A percentile compares a stretch with the other conserved stretches of the same genome.
These are phyloP conservation scores for Funneliformis caledonium DNA, from an alignment of 371 early-diverging fungal genomes.

Conservation along the genomic window DNA sequence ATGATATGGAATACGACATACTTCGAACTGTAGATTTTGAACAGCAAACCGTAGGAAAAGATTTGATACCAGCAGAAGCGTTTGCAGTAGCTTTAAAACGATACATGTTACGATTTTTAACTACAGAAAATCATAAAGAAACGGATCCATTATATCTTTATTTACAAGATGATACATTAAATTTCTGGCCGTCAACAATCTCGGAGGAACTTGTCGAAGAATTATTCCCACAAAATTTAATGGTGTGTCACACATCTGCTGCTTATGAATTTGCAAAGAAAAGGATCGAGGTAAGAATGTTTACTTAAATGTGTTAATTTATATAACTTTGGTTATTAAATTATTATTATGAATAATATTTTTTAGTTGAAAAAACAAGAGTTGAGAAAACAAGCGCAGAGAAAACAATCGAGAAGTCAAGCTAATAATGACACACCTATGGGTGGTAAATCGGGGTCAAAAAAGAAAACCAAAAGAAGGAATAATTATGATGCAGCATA, in stretches of 20 bases:
- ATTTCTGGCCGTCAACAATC: not conserved
- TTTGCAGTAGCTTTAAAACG: constrained; percentile 14
- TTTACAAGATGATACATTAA: not conserved
- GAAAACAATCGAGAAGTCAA: too few species aligned
- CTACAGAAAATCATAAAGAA: not conserved
- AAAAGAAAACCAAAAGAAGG: too few species aligned
- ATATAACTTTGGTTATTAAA: too few species aligned
- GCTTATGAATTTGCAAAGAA: not conserved
- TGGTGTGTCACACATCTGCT: not conserved
- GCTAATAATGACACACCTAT: too few species aligned
- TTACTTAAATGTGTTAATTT: not conserved
- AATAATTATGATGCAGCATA: too few species aligned
- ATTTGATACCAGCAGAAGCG: constrained; percentile 5
- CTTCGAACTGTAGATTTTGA: not conserved
- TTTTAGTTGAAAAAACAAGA: too few species aligned
- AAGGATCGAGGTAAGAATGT: constrained; percentile 8
- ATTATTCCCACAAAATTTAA: constrained; percentile 3
- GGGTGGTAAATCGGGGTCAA: too few species aligned
- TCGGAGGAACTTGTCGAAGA: not conserved
- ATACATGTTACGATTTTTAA: not conserved
- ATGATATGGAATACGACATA: not conserved
- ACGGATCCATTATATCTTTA: not conserved
- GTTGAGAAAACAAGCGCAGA: too few species aligned
- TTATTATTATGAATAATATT: too few species aligned
- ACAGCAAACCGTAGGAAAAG: constrained; percentile 3